A percentile compares a stretch with the other conserved stretches of the same genome.
These are phyloP conservation scores for Rhizopus delemar DNA, from an alignment of 371 early-diverging fungal genomes.

Conservation along the genomic window DNA sequence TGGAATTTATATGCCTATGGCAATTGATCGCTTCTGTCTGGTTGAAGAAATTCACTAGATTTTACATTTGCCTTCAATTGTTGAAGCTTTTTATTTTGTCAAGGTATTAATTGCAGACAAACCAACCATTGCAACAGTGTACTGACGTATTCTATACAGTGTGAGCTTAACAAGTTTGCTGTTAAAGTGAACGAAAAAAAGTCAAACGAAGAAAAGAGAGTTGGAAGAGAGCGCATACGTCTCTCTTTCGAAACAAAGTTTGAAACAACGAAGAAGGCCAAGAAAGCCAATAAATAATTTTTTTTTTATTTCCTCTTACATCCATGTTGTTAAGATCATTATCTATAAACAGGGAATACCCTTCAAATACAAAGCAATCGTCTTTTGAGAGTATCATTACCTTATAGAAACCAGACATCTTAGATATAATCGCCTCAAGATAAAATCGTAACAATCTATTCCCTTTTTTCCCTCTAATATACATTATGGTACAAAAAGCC, in stretches of 20 bases:
- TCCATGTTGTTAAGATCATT: slow-evolving; percentile 11
- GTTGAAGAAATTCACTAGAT: slow-evolving; percentile 7
- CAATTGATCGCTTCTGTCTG: slow-evolving; percentile 11
- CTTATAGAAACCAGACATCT: too few species aligned
- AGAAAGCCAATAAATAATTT: slow-evolving; percentile 9
- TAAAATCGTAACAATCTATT: too few species aligned
- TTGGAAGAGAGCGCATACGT: slow-evolving; percentile 16
- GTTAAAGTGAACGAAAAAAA: slow-evolving; percentile 15
- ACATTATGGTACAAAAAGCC: too few species aligned
- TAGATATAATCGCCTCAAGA: too few species aligned
- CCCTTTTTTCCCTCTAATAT: too few species aligned
- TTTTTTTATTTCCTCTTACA: slow-evolving; percentile 16
- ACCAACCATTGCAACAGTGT: slow-evolving; percentile 16
- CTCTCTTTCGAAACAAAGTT: slow-evolving; percentile 17
- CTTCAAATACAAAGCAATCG: too few species aligned
- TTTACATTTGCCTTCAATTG: slow-evolving; percentile 6
- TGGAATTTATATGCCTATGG: slow-evolving; percentile 23
- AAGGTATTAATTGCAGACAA: slow-evolving; percentile 9
- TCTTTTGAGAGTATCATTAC: too few species aligned
- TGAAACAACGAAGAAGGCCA: background rate
- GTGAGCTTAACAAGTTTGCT: slow-evolving; percentile 22
- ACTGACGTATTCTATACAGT: slow-evolving; percentile 24
- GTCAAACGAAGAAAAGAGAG: slow-evolving; percentile 15
- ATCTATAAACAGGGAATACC: background rate
- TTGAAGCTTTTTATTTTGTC: slow-evolving; percentile 5